Conservation (phyloP, 768 basidiomycete species). For the Pleurotus salmoneostramineus region DNA sequence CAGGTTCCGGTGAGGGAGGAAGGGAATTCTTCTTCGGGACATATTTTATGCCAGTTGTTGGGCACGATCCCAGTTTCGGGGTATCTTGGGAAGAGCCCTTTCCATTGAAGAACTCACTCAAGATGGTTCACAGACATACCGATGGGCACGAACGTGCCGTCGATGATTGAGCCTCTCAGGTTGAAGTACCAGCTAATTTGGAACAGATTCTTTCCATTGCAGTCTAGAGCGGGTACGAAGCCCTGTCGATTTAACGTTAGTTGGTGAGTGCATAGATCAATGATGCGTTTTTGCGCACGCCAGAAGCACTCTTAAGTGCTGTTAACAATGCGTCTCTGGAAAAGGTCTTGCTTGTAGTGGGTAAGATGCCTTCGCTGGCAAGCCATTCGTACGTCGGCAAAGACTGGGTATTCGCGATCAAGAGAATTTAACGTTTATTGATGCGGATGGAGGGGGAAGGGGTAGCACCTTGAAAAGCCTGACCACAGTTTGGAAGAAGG, state of each 20-base stretch:
- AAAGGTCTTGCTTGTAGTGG: conserved; percentile 52
- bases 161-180: conserved; percentile 48
- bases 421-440: too few relatives aligned
- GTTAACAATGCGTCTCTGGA: conserved; percentile 49
- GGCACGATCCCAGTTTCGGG: conserved; percentile 35
- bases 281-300: conserved; percentile 27
- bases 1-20: neutral
- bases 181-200: conserved; percentile 54
- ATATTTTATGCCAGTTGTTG: conserved; percentile 42
- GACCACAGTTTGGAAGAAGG: conserved; percentile 59
- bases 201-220: conserved; percentile 31
- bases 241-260: conserved; percentile 29
- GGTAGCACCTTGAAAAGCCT: conserved; percentile 34
- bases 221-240: conserved; percentile 43
- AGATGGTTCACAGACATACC: conserved; percentile 24
- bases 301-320: conserved; percentile 48
- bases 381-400: conserved; percentile 79
- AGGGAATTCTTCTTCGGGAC: conserved; percentile 29
- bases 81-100: conserved; percentile 25
- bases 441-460: neutral
- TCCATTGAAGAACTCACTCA: neutral
- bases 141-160: conserved; percentile 51
- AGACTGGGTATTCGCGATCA: conserved; percentile 22
- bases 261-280: neutral
- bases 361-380: conserved; percentile 64